Evolutionary conservation across 1,284 basidiomycete genomes (phyloP).

Genomic region (Phaffia rhodozyma): DNA sequence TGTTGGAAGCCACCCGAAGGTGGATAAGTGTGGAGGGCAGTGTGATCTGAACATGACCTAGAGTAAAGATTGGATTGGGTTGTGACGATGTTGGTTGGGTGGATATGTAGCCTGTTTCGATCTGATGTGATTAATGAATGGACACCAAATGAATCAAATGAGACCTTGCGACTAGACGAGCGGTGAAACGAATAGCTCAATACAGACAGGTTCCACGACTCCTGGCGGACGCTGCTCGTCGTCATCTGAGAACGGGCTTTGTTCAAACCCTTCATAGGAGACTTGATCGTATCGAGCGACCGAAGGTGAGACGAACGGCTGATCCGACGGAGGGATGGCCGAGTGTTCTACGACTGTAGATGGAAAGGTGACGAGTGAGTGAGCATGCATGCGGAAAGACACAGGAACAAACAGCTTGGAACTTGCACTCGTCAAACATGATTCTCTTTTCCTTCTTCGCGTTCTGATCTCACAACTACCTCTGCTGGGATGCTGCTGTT

Average conservation of each 20-base stretch:
- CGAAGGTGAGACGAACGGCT: constrained; percentile 34
- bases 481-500: background rate
- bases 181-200: constrained; percentile 16
- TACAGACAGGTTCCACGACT: constrained; percentile 20
- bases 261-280: constrained; percentile 77
- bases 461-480: background rate
- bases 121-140: constrained; percentile 23
- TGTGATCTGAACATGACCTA: constrained; percentile 75
- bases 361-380: constrained; percentile 4
- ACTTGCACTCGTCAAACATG: constrained; percentile 80
- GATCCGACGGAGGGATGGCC: constrained; percentile 40
- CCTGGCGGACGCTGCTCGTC: constrained; percentile 23
- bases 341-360: constrained; percentile 70
- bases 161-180: background rate
- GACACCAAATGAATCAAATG: background rate
- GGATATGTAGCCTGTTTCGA: constrained; percentile 38
- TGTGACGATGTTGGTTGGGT: constrained; percentile 28
- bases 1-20: constrained; percentile 70
- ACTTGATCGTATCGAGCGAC: constrained; percentile 43
- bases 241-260: constrained; percentile 44
- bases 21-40: constrained; percentile 67
- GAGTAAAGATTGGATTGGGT: constrained; percentile 57
- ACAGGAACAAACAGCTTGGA: constrained; percentile 1
- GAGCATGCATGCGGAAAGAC: constrained; percentile 14
- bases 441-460: constrained; percentile 7